Conservation (phyloP, 371 early-diverging fungal genomes). For the Amoeboaphelidium occidentale region DNA sequence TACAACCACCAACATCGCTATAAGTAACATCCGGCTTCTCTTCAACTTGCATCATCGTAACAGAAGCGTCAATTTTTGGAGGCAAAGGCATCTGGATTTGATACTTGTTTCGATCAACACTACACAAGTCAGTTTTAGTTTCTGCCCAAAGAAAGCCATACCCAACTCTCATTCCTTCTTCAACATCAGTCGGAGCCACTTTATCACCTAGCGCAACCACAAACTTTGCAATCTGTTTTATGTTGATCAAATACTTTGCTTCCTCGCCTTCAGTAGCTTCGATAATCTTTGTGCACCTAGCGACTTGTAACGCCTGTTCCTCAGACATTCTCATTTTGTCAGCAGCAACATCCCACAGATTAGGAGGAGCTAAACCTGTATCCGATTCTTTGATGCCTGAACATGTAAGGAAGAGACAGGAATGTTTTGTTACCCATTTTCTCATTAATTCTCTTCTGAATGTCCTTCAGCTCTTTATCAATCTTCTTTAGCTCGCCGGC, state of each 20-base stretch:
- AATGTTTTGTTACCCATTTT: slow-evolving; percentile 45
- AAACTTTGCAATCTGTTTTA: slow-evolving; percentile 99
- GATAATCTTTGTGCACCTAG: slow-evolving; percentile 93
- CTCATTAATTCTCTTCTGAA: slow-evolving; percentile 87
- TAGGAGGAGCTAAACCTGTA: slow-evolving; percentile 97
- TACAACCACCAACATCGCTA: slow-evolving; percentile 97
- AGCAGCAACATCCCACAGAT: slow-evolving; percentile 95
- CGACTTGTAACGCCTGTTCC: slow-evolving; percentile 95
- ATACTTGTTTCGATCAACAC: slow-evolving; percentile 97
- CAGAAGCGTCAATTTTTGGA: slow-evolving; percentile 97
- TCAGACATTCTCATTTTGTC: slow-evolving; percentile 90
- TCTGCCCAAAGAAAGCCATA: slow-evolving; percentile 10
- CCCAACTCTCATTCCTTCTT: slow-evolving; percentile 99
- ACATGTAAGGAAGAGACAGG: not conserved
- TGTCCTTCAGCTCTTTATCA: slow-evolving; percentile 76
- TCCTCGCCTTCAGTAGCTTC: slow-evolving; percentile 32
- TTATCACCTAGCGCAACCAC: slow-evolving; percentile 92
- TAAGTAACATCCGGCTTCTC: slow-evolving; percentile 99
- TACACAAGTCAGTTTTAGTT: slow-evolving; percentile 6
- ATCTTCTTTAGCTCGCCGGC: slow-evolving; percentile 69
- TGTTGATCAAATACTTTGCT: slow-evolving; percentile 90
- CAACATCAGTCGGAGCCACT: slow-evolving; percentile 92
- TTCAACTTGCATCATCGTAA: slow-evolving; percentile 99
- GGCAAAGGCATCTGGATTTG: slow-evolving; percentile 98
- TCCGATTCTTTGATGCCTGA: slow-evolving; percentile 96